These are phyloP conservation scores for Trichoderma asperelloides DNA, from an alignment of 495 filamentous ascomycete genomes.

Conservation along the genomic window DNA sequence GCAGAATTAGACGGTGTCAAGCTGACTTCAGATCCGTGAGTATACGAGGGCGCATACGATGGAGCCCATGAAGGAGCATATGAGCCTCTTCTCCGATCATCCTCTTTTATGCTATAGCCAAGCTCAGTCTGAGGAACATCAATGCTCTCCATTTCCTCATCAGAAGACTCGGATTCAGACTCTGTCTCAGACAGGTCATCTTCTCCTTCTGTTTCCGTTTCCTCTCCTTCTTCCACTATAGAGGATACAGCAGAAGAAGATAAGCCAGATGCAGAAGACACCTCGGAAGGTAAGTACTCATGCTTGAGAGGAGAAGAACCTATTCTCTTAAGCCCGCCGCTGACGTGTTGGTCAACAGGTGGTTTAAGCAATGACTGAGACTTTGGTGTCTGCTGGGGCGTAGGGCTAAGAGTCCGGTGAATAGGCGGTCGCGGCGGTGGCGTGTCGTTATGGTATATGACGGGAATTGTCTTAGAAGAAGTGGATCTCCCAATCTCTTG, in stretches of 20 bases:
- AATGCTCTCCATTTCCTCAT: slow-evolving; percentile 42
- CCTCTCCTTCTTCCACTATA: slow-evolving; percentile 24
- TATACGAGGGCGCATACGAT: slow-evolving; percentile 8
- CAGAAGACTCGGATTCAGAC: slow-evolving; percentile 32
- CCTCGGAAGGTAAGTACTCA: slow-evolving; percentile 90
- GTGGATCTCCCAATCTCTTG: slow-evolving; percentile 16
- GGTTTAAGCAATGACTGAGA: slow-evolving; percentile 22
- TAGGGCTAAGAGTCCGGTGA: slow-evolving; percentile 33
- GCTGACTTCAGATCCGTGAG: slow-evolving; percentile 29
- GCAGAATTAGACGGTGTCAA: slow-evolving; percentile 69
- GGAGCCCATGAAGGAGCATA: neutral
- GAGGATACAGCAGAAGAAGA: slow-evolving; percentile 40
- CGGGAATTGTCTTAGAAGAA: slow-evolving; percentile 35
- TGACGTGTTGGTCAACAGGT: slow-evolving; percentile 38
- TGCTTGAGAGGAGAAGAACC: slow-evolving; percentile 95
- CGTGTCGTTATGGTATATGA: slow-evolving; percentile 28
- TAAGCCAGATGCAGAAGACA: slow-evolving; percentile 28
- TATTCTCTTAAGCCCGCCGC: slow-evolving; percentile 47
- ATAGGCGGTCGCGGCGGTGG: slow-evolving; percentile 39
- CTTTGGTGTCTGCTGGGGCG: neutral
- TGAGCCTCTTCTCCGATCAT: neutral
- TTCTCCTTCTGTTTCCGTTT: slow-evolving; percentile 27
- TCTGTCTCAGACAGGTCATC: slow-evolving; percentile 10
- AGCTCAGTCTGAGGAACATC: slow-evolving; percentile 41
- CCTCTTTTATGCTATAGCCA: slow-evolving; percentile 37